Percentiles rank a stretch among this genome's conserved stretches.
These are phyloP conservation scores for Micromonas commoda DNA, from an alignment of 139 green algal genomes.

Conservation along the genomic window DNA sequence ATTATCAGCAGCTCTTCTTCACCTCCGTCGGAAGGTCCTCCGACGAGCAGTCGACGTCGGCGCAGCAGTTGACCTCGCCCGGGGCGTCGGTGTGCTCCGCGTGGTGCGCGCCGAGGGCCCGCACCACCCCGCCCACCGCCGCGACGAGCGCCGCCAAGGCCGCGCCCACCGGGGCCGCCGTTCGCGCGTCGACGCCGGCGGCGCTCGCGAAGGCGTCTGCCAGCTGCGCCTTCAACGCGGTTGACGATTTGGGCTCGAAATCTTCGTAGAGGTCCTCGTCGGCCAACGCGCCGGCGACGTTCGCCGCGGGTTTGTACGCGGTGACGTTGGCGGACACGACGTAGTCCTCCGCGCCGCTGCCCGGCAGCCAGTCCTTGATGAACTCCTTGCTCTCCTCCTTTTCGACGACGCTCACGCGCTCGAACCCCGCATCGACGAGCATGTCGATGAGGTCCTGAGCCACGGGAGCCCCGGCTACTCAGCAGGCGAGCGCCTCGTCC, in stretches of 20 bases:
- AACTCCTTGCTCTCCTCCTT: conserved; percentile 12
- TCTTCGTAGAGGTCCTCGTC: not conserved
- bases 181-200: too few relatives aligned
- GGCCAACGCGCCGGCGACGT: not conserved
- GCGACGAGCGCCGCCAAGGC: not conserved
- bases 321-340: conserved; percentile 8
- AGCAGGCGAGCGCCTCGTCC: conserved; percentile 4
- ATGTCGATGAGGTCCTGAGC: not conserved
- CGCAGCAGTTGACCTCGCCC: not conserved
- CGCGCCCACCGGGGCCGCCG: not conserved
- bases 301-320: not conserved
- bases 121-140: not conserved
- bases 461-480: conserved; percentile 11
- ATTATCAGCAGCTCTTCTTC: not conserved
- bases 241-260: too few relatives aligned
- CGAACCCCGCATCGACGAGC: conserved; percentile 4
- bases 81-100: not conserved
- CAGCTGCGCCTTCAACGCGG: too few relatives aligned
- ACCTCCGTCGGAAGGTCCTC: not conserved
- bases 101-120: not conserved
- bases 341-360: conserved; percentile 3
- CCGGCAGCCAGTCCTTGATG: conserved; percentile 22
- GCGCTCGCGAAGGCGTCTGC: not conserved
- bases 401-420: not conserved
- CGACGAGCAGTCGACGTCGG: not conserved